These are phyloP conservation scores for Coemansia sp. DNA, from an alignment of 192 early-diverging fungal species.

Conservation along the genomic window DNA sequence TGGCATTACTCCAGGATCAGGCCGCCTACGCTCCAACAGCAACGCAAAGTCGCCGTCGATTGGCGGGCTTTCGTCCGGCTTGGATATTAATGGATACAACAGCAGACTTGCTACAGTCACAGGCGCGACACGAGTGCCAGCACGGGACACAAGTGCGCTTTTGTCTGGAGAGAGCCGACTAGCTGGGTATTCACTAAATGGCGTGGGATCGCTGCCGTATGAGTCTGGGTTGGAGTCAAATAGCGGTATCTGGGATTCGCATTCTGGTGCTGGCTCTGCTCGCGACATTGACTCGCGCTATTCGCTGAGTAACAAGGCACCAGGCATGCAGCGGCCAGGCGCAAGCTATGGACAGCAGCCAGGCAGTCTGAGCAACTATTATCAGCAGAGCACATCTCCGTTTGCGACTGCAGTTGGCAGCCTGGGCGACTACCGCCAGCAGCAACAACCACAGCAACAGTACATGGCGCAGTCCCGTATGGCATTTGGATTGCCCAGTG, in stretches of 20 bases:
- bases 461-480: constrained; percentile 7
- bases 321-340: background rate
- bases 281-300: constrained; percentile 10
- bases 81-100: constrained; percentile 15
- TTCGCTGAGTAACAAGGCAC: constrained; percentile 13
- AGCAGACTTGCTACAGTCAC: constrained; percentile 3
- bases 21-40: constrained; percentile 41
- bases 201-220: constrained; percentile 18
- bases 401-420: constrained; percentile 30
- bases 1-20: background rate
- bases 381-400: constrained; percentile 13
- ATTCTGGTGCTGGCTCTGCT: constrained; percentile 7
- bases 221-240: constrained; percentile 4
- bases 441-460: background rate
- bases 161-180: constrained; percentile 22
- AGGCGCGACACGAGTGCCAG: constrained; percentile 3
- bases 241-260: constrained; percentile 28
- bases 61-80: constrained; percentile 18
- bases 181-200: constrained; percentile 32
- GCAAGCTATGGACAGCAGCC: constrained; percentile 17
- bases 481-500: constrained; percentile 5
- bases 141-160: constrained; percentile 16
- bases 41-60: constrained; percentile 31
- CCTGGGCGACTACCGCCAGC: constrained; percentile 15
- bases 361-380: constrained; percentile 14